Evolutionary conservation across 305 asterid species (phyloP), one percentile per base, ranked within the genome.

Genomic region (Lippia alba): DNA sequence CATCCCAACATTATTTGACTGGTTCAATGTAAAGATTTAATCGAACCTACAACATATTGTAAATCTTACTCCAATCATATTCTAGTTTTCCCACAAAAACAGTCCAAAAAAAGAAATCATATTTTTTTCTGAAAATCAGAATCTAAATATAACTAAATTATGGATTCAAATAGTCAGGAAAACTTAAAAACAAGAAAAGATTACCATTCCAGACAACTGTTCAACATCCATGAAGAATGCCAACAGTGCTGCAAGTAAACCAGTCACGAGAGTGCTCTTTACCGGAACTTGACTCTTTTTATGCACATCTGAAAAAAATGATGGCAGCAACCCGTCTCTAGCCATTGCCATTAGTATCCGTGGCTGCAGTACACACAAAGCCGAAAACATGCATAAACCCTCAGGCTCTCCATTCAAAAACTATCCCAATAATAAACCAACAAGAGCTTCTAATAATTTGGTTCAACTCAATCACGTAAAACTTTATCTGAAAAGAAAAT

Each of bases 281-380:
- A 91, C 72, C n/a, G 99, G 99, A 53, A 94, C 97, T 77, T 88
- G 91, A 50, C 94, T 84, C 24, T 53, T 79, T 76, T 83, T 84
- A 72, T 74, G 78, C 53, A 94, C 89, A 30, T 90, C 97, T 1
- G 94, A 90, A 56, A 94, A 94, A 73, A 94, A 90, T 20, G 97
- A 74, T 8, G 99, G 99, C 66, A 94, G 89, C 87, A 94, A 78
- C 61, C 99, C 99, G 70, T 94, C 97, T 80, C 99, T 83, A 40
- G 98, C 96, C 99, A 94, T 94, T 64, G 98, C 97, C 99, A 94
- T 91, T 55, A 94, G 84, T 74, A 94, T 89, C 24, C 99, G 86
- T 11, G 98, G 98, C 99, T 94, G 89, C 67, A 66, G 74, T 62
- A 70, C 34, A 61, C 32, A 76, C 2, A 74, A 53, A 70, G 41